A percentile compares a stretch with the other conserved stretches of the same genome.
Evolutionary conservation across 768 basidiomycete genomes (phyloP).

Genomic region (Lanmaoa pseudosensibilis): DNA sequence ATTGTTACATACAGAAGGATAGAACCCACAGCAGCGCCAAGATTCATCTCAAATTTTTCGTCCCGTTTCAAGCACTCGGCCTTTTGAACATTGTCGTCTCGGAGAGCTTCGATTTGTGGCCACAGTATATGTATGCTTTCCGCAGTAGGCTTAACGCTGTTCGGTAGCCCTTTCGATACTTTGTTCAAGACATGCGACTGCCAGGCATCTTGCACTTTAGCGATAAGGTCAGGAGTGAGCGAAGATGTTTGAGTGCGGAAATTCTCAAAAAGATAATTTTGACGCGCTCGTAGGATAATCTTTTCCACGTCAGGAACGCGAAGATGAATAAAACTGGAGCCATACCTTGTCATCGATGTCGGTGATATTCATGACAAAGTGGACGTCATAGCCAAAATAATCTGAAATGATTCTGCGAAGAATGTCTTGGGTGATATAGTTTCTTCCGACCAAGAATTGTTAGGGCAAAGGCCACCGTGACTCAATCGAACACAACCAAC

Average conservation of each 20-base stretch:
- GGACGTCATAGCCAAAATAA: conserved; percentile 96
- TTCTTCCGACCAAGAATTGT: conserved; percentile 49
- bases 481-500: conserved; percentile 39
- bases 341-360: conserved; percentile 98
- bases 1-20: conserved; percentile 7
- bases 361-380: conserved; percentile 99
- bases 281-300: conserved; percentile 93
- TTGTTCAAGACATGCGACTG: conserved; percentile 58
- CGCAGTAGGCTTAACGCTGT: conserved; percentile 43
- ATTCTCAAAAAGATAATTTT: conserved; percentile 65
- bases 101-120: conserved; percentile 50
- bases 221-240: conserved; percentile 59
- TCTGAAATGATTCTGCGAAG: conserved; percentile 77
- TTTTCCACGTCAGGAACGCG: conserved; percentile 33
- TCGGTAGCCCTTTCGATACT: conserved; percentile 63
- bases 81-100: conserved; percentile 62
- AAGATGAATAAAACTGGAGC: not conserved
- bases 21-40: conserved; percentile 68
- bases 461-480: not conserved
- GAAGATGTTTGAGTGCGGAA: conserved; percentile 54
- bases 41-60: conserved; percentile 92
- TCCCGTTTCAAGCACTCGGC: conserved; percentile 71
- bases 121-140: conserved; percentile 57
- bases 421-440: conserved; percentile 57
- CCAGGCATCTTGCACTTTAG: conserved; percentile 64